Evolutionary conservation across 495 filamentous ascomycete genomes (phyloP).

Genomic region (Penicillium alfredii): DNA sequence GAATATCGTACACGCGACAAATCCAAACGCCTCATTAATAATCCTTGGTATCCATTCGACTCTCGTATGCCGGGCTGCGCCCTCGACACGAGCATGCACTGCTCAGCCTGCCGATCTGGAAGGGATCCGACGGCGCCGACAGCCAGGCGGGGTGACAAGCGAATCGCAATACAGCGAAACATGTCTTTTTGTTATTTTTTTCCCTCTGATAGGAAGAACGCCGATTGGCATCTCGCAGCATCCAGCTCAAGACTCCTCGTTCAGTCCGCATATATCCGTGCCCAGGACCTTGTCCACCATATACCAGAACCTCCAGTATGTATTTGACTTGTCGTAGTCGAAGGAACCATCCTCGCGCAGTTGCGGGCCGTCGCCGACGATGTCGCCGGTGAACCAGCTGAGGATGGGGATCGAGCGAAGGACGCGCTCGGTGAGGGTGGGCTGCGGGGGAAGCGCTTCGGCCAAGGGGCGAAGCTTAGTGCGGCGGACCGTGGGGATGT

Average conservation of each 20-base stretch:
- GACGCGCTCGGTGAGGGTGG: slow-evolving; percentile 53
- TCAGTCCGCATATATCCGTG: slow-evolving; percentile 48
- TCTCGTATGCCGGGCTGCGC: no score
- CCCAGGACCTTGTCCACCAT: slow-evolving; percentile 40
- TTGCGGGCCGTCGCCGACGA: slow-evolving; percentile 74
- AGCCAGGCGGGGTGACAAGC: no score
- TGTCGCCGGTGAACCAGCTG: slow-evolving; percentile 66
- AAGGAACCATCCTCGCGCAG: slow-evolving; percentile 74
- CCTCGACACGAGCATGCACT: no score
- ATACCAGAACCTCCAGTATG: slow-evolving; percentile 67
- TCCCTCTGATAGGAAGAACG: no score
- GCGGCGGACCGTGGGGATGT: slow-evolving; percentile 48
- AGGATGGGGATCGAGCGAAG: slow-evolving; percentile 57
- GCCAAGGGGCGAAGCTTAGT: slow-evolving; percentile 42
- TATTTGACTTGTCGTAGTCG: slow-evolving; percentile 65
- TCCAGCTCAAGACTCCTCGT: slow-evolving; percentile 38
- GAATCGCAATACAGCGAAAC: no score
- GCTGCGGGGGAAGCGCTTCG: slow-evolving; percentile 61
- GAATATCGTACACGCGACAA: slow-evolving; percentile 5
- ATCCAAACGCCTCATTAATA: no score
- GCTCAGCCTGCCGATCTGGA: no score
- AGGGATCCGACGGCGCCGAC: no score
- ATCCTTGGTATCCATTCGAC: no score
- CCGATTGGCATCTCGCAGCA: no score
- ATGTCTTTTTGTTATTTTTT: no score